Evolutionary conservation across 2,329 filamentous ascomycete species (phyloP), one percentile per base, ranked within the genome.

Genomic region (Hirsutella minnesotensis): DNA sequence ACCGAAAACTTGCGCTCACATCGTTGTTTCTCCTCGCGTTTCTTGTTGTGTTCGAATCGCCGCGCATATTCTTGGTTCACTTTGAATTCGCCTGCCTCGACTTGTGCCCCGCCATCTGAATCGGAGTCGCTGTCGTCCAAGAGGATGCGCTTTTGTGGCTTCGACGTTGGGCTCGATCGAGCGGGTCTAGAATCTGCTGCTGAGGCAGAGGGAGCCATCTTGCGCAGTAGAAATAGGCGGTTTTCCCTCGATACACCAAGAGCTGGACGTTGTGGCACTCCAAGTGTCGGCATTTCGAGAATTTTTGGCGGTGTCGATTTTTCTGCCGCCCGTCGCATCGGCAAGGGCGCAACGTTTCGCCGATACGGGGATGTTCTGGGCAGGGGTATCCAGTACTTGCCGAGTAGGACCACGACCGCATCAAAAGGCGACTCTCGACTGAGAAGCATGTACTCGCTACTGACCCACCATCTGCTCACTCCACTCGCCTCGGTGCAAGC

Each of bases 41-140:
- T 95, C 69, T 96, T 95, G 67, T 98, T 98, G 66, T 96, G 76
- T 62, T 98, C 92, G 54, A 95, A 96, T 34, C 86, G 75, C 52
- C 77, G 79, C 36, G 92, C 92, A 61, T 82, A 98, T 41, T 94
- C 86, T 59, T 88, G 72, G 63, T 98, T 96, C 63, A 98, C 81
- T 59, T 84, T 88, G 60, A 96, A 75, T 44, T 68, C 68, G 35
- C 62, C 59, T 44, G 61, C 59, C 35, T 60, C 61, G 44, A 71
- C 53, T 12, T 54, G 51, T 18, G 58, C 59, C 40, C 61, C 62
- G 53, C 66, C 66, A 49, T 68, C 68, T 15, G 68, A 69, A 43
- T 72, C 69, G 53, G 65, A 70, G 47, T 71, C 70, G 54, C 67
- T 72, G 46, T 78, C 75, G 49, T 79, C 75, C 39, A 81, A 69